phyloP scores from a whole-genome alignment of 345 rosid species.

The Camelina hispida region DNA sequence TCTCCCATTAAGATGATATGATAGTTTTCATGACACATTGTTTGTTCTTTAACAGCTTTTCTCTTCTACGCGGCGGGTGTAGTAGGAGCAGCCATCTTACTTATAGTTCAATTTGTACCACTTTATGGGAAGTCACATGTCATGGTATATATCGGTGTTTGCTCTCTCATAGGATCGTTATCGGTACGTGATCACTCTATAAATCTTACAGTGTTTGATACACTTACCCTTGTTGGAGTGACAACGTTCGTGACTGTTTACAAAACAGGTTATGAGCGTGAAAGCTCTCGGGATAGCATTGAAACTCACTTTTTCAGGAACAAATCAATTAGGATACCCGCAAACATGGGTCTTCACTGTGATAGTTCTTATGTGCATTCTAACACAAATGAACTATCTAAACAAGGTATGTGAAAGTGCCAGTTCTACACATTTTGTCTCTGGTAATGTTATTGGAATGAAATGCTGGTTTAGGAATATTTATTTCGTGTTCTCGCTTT shows the following conservation, averaged over 20 bases:
- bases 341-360: conserved; percentile 63
- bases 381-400: conserved; percentile 70
- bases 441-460: neutral
- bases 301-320: conserved; percentile 65
- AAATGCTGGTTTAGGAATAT: neutral
- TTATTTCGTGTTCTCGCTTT: conserved; percentile 2
- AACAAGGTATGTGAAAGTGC: conserved; percentile 53
- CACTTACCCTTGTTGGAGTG: conserved; percentile 8
- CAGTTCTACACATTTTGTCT: neutral
- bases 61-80: conserved; percentile 79
- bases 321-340: conserved; percentile 63
- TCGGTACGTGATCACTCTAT: conserved; percentile 57
- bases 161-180: conserved; percentile 88
- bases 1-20: neutral
- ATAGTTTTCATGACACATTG: neutral
- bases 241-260: neutral
- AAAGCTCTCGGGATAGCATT: conserved; percentile 71
- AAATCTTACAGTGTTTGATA: conserved; percentile 1
- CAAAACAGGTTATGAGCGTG: conserved; percentile 67
- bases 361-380: conserved; percentile 57
- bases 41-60: conserved; percentile 59
- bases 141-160: conserved; percentile 84
- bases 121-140: conserved; percentile 81
- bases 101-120: conserved; percentile 67
- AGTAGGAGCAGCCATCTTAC: conserved; percentile 62